These are phyloP conservation scores for Colletotrichum tamarilloi DNA, from an alignment of 2,329 filamentous ascomycete genomes.

Conservation along the genomic window DNA sequence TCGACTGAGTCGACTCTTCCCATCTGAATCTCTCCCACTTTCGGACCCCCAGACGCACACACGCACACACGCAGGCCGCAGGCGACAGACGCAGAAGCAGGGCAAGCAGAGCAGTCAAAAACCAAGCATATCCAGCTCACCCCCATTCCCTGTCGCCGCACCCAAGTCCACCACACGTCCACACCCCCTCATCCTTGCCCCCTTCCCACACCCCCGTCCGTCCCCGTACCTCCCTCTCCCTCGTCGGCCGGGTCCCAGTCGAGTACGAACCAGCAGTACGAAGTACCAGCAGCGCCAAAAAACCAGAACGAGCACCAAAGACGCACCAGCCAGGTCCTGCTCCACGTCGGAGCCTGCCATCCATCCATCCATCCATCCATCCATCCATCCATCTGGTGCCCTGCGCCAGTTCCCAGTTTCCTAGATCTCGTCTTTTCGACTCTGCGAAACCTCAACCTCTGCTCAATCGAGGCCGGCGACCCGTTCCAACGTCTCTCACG, in stretches of 20 bases:
- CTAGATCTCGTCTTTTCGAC: conserved; percentile 30
- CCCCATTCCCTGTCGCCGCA: conserved; percentile 29
- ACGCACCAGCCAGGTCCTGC: conserved; percentile 14
- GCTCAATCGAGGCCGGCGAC: conserved; percentile 27
- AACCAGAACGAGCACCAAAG: conserved; percentile 8
- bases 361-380: conserved; percentile 15
- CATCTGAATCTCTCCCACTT: background rate
- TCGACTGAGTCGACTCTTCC: no score
- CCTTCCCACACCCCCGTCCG: conserved; percentile 14
- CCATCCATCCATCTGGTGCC: conserved; percentile 30
- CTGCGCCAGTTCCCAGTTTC: conserved; percentile 31
- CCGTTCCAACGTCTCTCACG: background rate
- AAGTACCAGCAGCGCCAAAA: background rate
- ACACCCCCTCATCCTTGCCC: conserved; percentile 18
- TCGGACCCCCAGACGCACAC: background rate
- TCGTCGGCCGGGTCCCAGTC: conserved; percentile 23
- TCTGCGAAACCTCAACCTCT: conserved; percentile 16
- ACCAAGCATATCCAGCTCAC: conserved; percentile 22
- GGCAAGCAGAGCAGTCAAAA: conserved; percentile 1
- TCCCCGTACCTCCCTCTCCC: conserved; percentile 25
- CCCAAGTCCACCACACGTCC: conserved; percentile 26
- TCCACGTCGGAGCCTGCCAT: conserved; percentile 14
- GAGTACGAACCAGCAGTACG: conserved; percentile 14
- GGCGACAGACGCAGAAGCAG: background rate
- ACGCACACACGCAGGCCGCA: background rate